Evolutionary conservation across 2,329 filamentous ascomycete species (phyloP).

Genomic region (Fusarium nodosum): DNA sequence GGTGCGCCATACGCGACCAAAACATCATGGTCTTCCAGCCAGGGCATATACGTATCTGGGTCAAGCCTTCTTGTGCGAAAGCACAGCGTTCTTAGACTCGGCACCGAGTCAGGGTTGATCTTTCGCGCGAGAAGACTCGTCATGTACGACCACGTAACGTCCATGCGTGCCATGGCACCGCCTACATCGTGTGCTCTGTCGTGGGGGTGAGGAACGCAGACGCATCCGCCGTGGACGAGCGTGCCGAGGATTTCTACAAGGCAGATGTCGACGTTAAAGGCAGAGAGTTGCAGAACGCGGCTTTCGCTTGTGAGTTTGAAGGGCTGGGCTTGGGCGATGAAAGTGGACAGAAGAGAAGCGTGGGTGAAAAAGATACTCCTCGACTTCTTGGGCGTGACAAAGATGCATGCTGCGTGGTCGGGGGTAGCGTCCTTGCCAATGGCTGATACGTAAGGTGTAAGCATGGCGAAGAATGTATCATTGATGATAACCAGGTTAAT

Average conservation of each 20-base stretch:
- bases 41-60: conserved; percentile 62
- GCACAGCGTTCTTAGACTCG: conserved; percentile 58
- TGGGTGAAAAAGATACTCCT: conserved; percentile 75
- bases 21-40: conserved; percentile 61
- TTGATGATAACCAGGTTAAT: conserved; percentile 60
- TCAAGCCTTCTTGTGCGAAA: conserved; percentile 66
- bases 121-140: conserved; percentile 70
- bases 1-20: conserved; percentile 66
- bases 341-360: conserved; percentile 67
- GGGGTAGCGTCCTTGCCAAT: conserved; percentile 54
- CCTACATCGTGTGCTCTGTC: conserved; percentile 65
- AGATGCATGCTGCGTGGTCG: conserved; percentile 69
- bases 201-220: conserved; percentile 68
- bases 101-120: conserved; percentile 55
- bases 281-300: conserved; percentile 69
- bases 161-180: conserved; percentile 63
- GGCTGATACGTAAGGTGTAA: conserved; percentile 51
- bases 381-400: conserved; percentile 69
- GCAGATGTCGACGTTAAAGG: conserved; percentile 67
- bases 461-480: conserved; percentile 56
- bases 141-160: conserved; percentile 67
- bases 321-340: conserved; percentile 64
- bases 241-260: conserved; percentile 66
- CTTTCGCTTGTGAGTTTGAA: conserved; percentile 65
- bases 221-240: conserved; percentile 68